A percentile compares a stretch with the other conserved stretches of the same genome.
phyloP scores from a whole-genome alignment of 2,329 filamentous ascomycete genomes.

The Paracamarosporium sp. region DNA sequence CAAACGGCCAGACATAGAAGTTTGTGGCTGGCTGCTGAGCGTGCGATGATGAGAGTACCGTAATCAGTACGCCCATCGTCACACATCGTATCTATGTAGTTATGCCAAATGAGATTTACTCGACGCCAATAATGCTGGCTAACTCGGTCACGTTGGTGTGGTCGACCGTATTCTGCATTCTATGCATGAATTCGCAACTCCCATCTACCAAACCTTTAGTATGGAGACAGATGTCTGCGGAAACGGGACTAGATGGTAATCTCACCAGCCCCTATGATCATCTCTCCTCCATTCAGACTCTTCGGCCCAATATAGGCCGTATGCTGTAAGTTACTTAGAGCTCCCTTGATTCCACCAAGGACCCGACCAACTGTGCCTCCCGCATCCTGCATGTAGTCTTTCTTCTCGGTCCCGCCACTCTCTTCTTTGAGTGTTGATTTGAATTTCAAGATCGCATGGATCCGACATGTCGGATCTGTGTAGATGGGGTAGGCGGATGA shows the following conservation, averaged over 20 bases:
- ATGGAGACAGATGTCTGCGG: too few relatives aligned
- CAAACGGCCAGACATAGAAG: too few relatives aligned
- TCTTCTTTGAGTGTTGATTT: conserved; percentile 23
- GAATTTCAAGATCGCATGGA: conserved; percentile 30
- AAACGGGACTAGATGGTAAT: too few relatives aligned
- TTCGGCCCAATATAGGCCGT: conserved; percentile 28
- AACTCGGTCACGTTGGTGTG: conserved; percentile 27
- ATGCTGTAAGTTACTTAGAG: conserved; percentile 23
- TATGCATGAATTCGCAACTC: conserved; percentile 29
- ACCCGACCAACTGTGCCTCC: conserved; percentile 20
- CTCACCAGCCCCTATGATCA: conserved; percentile 18
- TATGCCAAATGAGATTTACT: neutral
- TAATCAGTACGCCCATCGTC: too few relatives aligned
- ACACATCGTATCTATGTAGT: too few relatives aligned
- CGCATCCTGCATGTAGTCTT: conserved; percentile 30
- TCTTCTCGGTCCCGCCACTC: conserved; percentile 16
- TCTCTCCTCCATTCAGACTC: conserved; percentile 29
- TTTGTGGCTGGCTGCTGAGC: too few relatives aligned
- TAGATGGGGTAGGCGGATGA: conserved; percentile 31
- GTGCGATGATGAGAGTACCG: too few relatives aligned
- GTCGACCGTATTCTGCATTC: conserved; percentile 36
- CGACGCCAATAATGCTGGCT: conserved; percentile 3
- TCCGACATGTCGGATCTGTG: conserved; percentile 25
- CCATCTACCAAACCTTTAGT: too few relatives aligned
- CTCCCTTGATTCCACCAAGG: conserved; percentile 26